These are phyloP conservation scores for Thinopyrum obtusiflorum DNA, from an alignment of 202 grass and related monocot genomes.

Conservation along the genomic window DNA sequence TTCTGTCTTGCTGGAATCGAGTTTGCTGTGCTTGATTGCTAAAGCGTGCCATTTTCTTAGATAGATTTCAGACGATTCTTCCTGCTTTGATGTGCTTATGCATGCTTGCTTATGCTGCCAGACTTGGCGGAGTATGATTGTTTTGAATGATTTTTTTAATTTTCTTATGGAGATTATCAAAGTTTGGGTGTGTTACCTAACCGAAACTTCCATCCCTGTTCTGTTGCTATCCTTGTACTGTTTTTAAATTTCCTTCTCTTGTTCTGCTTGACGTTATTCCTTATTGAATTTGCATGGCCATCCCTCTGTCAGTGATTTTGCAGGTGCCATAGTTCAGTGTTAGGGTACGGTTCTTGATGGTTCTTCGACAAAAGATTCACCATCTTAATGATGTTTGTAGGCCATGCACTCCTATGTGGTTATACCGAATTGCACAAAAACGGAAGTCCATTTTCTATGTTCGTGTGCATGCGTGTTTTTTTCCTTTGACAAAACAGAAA, in stretches of 20 bases:
- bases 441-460: neutral
- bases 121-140: neutral
- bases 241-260: neutral
- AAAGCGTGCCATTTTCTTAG: neutral
- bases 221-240: neutral
- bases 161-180: neutral
- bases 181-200: neutral
- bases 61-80: neutral
- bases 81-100: neutral
- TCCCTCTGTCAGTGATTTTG: neutral
- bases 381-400: neutral
- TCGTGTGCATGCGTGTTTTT: neutral
- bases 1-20: neutral
- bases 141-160: neutral
- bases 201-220: neutral
- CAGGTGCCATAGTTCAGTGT: neutral
- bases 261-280: neutral
- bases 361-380: neutral
- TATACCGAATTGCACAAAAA: neutral
- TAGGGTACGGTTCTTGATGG: neutral
- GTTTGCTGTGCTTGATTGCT: neutral
- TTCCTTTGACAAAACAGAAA: neutral
- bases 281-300: neutral
- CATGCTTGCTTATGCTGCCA: neutral
- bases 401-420: neutral